phyloP scores from a whole-genome alignment of 139 green algal genomes.

The Microglena sp. region DNA sequence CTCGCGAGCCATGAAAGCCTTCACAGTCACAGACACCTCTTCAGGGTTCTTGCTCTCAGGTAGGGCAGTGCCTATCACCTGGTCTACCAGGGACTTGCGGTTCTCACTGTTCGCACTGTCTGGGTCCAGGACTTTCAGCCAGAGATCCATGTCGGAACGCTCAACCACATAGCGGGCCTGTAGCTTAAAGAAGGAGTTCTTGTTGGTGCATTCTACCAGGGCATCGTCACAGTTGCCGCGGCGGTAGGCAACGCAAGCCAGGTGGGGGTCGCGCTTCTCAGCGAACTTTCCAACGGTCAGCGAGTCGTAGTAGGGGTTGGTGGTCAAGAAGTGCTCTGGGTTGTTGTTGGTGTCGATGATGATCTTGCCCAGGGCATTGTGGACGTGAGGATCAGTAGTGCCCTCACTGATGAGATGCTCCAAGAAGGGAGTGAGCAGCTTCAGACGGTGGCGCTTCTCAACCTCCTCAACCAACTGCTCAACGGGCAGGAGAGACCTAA shows the following conservation, averaged over 20 bases:
- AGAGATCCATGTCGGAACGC: conserved; percentile 82
- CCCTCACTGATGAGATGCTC: conserved; percentile 96
- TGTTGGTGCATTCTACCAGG: conserved; percentile 92
- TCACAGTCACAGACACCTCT: conserved; percentile 92
- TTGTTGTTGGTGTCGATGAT: conserved; percentile 99
- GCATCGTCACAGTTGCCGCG: conserved; percentile 91
- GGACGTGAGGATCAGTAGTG: conserved; percentile 84
- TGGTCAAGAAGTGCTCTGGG: conserved; percentile 99
- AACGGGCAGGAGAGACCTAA: conserved; percentile 70
- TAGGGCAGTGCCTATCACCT: conserved; percentile 94
- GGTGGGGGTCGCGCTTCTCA: conserved; percentile 94
- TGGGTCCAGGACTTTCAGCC: conserved; percentile 85
- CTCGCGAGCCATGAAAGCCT: conserved; percentile 95
- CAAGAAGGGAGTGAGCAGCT: conserved; percentile 93
- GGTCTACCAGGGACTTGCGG: conserved; percentile 71
- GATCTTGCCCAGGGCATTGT: conserved; percentile 98
- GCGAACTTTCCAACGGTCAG: conserved; percentile 64
- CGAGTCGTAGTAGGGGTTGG: conserved; percentile 99
- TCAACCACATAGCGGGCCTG: conserved; percentile 86
- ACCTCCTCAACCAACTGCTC: conserved; percentile 58
- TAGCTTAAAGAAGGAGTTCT: conserved; percentile 96
- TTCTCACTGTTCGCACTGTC: conserved; percentile 69
- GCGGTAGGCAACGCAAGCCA: conserved; percentile 95
- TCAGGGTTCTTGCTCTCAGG: conserved; percentile 97
- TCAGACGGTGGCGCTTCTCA: conserved; percentile 82